phyloP scores from a whole-genome alignment of 1,284 basidiomycete species.

The Agaricales sp. region DNA sequence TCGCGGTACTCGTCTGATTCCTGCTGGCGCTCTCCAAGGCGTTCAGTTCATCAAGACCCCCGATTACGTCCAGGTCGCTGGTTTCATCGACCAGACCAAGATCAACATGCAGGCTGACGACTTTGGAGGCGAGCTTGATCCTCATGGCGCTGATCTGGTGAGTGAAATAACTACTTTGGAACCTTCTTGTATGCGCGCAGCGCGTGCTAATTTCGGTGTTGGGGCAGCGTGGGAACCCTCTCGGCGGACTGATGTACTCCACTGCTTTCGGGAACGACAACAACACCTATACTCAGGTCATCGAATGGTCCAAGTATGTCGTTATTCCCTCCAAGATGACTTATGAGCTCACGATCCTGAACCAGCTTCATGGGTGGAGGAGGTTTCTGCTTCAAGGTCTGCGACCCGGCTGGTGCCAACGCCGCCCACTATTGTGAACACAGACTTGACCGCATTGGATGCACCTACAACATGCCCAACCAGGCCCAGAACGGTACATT shows the following conservation, averaged over 20 bases:
- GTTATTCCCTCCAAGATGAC: not conserved
- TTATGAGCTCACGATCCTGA: not conserved
- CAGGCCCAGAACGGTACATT: slow-evolving; percentile 29
- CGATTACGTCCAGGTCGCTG: slow-evolving; percentile 47
- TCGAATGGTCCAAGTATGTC: slow-evolving; percentile 37
- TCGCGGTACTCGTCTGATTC: slow-evolving; percentile 43
- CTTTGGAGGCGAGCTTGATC: slow-evolving; percentile 50
- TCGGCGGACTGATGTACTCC: slow-evolving; percentile 45
- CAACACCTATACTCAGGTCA: slow-evolving; percentile 28
- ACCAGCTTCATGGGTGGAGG: slow-evolving; percentile 36
- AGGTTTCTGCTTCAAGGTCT: slow-evolving; percentile 29
- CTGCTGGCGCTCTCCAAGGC: slow-evolving; percentile 39
- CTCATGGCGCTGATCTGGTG: slow-evolving; percentile 31
- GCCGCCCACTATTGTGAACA: slow-evolving; percentile 36
- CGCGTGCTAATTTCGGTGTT: not conserved
- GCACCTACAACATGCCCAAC: slow-evolving; percentile 40
- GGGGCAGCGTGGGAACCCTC: slow-evolving; percentile 34
- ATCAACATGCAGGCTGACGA: slow-evolving; percentile 40
- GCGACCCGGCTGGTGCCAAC: slow-evolving; percentile 34
- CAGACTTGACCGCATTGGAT: slow-evolving; percentile 43
- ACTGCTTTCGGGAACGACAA: slow-evolving; percentile 33
- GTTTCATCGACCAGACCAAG: slow-evolving; percentile 49
- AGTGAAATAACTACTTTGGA: slow-evolving; percentile 11
- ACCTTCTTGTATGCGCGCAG: not conserved
- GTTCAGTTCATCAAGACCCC: slow-evolving; percentile 45